A percentile compares a stretch with the other conserved stretches of the same genome.
Evolutionary conservation across 805 yeast genomes (phyloP).

Genomic region (Metschnikowia similis): DNA sequence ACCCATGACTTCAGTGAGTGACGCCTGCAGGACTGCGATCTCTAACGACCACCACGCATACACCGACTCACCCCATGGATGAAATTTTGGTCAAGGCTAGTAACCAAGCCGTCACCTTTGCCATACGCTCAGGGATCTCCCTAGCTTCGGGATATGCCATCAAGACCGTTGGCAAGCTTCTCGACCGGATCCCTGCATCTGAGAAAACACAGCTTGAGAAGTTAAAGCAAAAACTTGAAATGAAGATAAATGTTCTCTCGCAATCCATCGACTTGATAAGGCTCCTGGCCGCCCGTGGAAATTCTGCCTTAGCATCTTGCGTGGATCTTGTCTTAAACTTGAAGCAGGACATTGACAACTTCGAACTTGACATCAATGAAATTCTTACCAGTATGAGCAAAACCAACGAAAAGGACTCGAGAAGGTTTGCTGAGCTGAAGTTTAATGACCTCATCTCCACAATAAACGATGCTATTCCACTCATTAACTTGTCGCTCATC

Average conservation of each 20-base stretch:
- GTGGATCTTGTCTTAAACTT: constrained; percentile 51
- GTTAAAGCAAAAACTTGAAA: constrained; percentile 44
- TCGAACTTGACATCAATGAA: constrained; percentile 46
- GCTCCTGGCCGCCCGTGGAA: constrained; percentile 58
- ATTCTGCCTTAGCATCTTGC: constrained; percentile 53
- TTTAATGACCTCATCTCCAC: constrained; percentile 46
- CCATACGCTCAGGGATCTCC: constrained; percentile 70
- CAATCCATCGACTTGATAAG: constrained; percentile 66
- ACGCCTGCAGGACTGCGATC: constrained; percentile 1
- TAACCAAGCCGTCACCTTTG: constrained; percentile 74
- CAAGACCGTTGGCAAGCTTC: constrained; percentile 53
- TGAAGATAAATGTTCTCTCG: constrained; percentile 57
- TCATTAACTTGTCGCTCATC: constrained; percentile 58
- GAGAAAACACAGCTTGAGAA: constrained; percentile 44
- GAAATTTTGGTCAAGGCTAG: constrained; percentile 54
- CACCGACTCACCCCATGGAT: constrained; percentile 29
- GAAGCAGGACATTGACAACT: constrained; percentile 52
- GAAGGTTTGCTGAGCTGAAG: constrained; percentile 44
- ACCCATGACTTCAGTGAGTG: neutral
- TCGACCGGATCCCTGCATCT: constrained; percentile 51
- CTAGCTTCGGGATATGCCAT: constrained; percentile 72
- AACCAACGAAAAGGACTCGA: constrained; percentile 32
- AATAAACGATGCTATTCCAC: constrained; percentile 67
- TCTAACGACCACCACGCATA: neutral
- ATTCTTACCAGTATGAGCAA: constrained; percentile 31